Base-by-base conservation (phyloP, 1,139 yeast species). In the Ogataea hybrid region DNA sequence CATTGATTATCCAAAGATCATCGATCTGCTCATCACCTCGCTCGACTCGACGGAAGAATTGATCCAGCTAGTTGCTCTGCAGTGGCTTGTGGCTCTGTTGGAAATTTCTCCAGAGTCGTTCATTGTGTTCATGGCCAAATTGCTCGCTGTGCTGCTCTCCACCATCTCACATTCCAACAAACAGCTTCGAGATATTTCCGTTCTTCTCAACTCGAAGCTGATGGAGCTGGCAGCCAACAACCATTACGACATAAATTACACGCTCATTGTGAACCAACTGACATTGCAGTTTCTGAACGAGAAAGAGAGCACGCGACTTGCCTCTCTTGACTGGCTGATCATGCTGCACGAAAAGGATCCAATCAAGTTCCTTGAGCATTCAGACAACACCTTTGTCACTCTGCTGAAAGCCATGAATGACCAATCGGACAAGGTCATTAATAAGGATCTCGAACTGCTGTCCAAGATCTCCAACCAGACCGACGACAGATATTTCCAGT, bases 311-410 rank as follows among this genome's bases (percentile, higher is more conserved):
- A 86, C 97, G 0, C 71, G 94, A 50, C 75, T 89, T 15, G 89
- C 95, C 0, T 85, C 95, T 15, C 68, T 94, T 35, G 96, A 90
- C 52, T 94, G 98, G 98, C 70, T 94, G 28, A 81, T 83, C 18
- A 80, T 88, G 73, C 70, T 94, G 35, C 94, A 90, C 57, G 75
- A 80, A 25, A 81, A 81, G 52, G 84, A 84, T 32, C 87, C 94
- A 0, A 66, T 74, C 21, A 73, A 77, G 54, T 77, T 79, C 55
- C 71, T 77, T 52, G 79, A 71, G 58, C 82, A 65, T 25, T 73
- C 76, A 47, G 85, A 79, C 43, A 76, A 79, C 47, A 85, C 90
- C 33, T 81, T 89, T 52, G 81, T 87, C 3, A 87, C 89, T 1
- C 69, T 92, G 35, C 69, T 94, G 41, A 84, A 82, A 57, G 87